Evolutionary conservation across 306 rosid species (phyloP), one percentile per base, ranked within the genome.

Genomic region (Astragalus glycyphyllos): DNA sequence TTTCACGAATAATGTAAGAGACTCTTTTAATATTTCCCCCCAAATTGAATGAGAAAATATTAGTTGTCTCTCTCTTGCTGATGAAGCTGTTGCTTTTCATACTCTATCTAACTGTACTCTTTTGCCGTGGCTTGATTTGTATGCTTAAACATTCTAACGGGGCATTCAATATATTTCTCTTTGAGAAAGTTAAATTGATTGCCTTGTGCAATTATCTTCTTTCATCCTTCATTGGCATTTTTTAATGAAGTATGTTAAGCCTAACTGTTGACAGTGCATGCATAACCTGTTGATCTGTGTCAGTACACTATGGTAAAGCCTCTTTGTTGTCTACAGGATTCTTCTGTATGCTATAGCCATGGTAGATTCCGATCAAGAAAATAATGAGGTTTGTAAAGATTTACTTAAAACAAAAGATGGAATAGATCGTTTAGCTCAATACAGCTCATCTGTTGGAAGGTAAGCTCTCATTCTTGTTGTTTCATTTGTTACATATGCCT

Each of bases 371-470:
- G 92, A 94, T 80, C 99, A 94, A 73, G 87, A 77, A 41, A 77
- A 83, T 76, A 48, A 13, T 11, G 84, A 77, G 71, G 64, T 77
- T 60, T 84, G 90, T 79, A 82, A 76, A 56, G 84, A 77, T 32
- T 73, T 74, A 32, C 85, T 91, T 10, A 84, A 82, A 84, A 94
- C 99, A 51, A 89, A 74, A 82, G 90, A 75, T 69, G 97, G 91
- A 59, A 85, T 94, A 68, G 78, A 79, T 14, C 95, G 87, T 73
- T 81, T 91, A 75, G 83, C 96, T 77, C 87, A 82, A 35, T 89
- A 94, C 82, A 88, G 80, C 44, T 78, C 89, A 37, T 94, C 99
- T 2, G 92, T 94, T 77, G 96, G 96, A 77, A 91, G 92, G 99
- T 89, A 42, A 79, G 66, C 72, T 67, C 44, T 74, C 65, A 42